phyloP scores from a whole-genome alignment of 768 basidiomycete genomes.

The Trametes punicea region DNA sequence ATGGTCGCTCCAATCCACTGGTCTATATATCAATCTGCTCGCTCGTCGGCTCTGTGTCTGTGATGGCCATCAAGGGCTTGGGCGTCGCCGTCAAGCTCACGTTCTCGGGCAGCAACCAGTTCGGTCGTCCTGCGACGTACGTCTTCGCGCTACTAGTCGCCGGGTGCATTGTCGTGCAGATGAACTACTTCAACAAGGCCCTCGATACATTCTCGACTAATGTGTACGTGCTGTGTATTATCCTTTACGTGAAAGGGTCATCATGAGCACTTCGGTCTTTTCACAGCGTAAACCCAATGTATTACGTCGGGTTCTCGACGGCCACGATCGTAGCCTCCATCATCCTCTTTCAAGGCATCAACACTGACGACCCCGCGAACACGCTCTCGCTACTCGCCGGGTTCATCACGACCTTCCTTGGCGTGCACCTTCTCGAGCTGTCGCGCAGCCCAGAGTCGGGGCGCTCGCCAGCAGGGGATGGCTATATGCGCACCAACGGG shows the following conservation, averaged over 20 bases:
- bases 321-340: constrained; percentile 91
- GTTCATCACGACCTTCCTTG: constrained; percentile 91
- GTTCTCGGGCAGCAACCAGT: constrained; percentile 89
- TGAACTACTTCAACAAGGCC: constrained; percentile 99
- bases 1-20: constrained; percentile 84
- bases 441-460: constrained; percentile 49
- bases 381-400: constrained; percentile 87
- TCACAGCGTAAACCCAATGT: constrained; percentile 90
- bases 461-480: neutral
- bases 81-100: constrained; percentile 96
- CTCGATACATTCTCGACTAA: constrained; percentile 96
- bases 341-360: constrained; percentile 96
- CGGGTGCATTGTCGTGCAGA: constrained; percentile 85
- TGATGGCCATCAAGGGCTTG: constrained; percentile 99
- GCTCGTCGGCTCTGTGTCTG: constrained; percentile 88
- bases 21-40: constrained; percentile 98
- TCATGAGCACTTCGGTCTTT: neutral
- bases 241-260: neutral
- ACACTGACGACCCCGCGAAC: constrained; percentile 78
- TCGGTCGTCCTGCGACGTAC: constrained; percentile 91
- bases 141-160: constrained; percentile 83
- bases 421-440: constrained; percentile 88
- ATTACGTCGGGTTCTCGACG: constrained; percentile 95
- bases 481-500: constrained; percentile 14
- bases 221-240: constrained; percentile 56